Percentiles rank a stretch among this genome's conserved stretches.
phyloP scores from a whole-genome alignment of 2,329 filamentous ascomycete genomes.

The Juglanconis oblonga region DNA sequence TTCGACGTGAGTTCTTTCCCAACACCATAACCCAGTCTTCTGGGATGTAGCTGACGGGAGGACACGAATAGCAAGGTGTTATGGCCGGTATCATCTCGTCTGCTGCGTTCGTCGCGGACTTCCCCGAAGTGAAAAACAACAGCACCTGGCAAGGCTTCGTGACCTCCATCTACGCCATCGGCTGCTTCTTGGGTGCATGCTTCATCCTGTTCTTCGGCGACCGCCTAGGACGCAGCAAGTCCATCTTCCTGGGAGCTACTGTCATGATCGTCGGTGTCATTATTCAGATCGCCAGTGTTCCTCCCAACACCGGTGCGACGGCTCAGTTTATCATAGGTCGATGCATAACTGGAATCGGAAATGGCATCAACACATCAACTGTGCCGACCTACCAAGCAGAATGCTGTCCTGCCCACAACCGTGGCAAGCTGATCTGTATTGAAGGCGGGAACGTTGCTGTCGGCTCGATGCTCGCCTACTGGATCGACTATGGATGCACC shows the following conservation, averaged over 20 bases:
- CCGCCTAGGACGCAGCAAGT: slow-evolving; percentile 50
- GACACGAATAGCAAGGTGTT: slow-evolving; percentile 14
- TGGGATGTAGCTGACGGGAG: background rate
- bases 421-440: slow-evolving; percentile 60
- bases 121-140: slow-evolving; percentile 30
- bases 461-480: slow-evolving; percentile 40
- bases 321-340: slow-evolving; percentile 48
- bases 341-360: slow-evolving; percentile 47
- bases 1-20: slow-evolving; percentile 10
- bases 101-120: slow-evolving; percentile 16
- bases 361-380: slow-evolving; percentile 47
- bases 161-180: slow-evolving; percentile 39
- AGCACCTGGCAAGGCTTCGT: slow-evolving; percentile 35
- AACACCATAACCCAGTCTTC: background rate
- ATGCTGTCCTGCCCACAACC: slow-evolving; percentile 47
- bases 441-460: slow-evolving; percentile 42
- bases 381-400: slow-evolving; percentile 42
- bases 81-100: slow-evolving; percentile 18
- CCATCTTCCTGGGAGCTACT: slow-evolving; percentile 49
- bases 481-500: slow-evolving; percentile 39
- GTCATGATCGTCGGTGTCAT: slow-evolving; percentile 56
- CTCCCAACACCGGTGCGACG: slow-evolving; percentile 42
- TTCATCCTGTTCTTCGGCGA: slow-evolving; percentile 46
- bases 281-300: slow-evolving; percentile 49
- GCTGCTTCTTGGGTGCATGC: slow-evolving; percentile 39